These are phyloP conservation scores for Eutrema salsugineum DNA, from an alignment of 441 rosid genomes.

Conservation along the genomic window DNA sequence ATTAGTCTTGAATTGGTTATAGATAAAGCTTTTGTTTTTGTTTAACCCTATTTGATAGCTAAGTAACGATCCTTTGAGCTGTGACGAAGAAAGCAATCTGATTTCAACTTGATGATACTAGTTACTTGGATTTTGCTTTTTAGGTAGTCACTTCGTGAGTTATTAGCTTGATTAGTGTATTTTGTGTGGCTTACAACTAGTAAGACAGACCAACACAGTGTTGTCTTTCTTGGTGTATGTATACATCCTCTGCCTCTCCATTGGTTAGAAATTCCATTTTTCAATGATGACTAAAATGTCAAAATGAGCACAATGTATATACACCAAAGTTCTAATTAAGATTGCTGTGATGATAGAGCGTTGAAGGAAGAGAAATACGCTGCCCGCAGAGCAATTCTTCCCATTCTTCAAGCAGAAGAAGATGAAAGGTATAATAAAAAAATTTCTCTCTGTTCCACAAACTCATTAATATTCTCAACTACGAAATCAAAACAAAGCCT, in stretches of 20 bases:
- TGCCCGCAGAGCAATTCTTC: conserved; percentile 79
- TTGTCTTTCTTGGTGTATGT: neutral
- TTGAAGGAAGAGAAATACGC: conserved; percentile 93
- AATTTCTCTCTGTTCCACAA: neutral
- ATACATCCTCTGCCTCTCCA: neutral
- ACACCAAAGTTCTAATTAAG: neutral
- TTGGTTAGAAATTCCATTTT: neutral
- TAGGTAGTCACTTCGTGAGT: neutral
- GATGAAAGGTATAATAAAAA: conserved; percentile 83
- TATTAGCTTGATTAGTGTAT: neutral
- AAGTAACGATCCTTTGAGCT: neutral
- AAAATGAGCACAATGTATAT: neutral
- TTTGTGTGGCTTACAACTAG: neutral
- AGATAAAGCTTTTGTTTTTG: neutral
- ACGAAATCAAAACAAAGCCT: neutral
- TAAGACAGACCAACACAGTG: neutral
- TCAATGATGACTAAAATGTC: neutral
- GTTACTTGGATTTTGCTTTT: neutral
- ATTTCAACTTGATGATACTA: neutral
- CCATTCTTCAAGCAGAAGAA: conserved; percentile 97
- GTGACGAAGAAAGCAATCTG: conserved; percentile 5
- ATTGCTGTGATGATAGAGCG: conserved; percentile 46
- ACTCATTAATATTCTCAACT: neutral
- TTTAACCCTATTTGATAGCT: neutral
- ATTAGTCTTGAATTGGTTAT: neutral